Evolutionary conservation across 192 early-diverging fungal species (phyloP).

Genomic region (Chytriomyces sp.): DNA sequence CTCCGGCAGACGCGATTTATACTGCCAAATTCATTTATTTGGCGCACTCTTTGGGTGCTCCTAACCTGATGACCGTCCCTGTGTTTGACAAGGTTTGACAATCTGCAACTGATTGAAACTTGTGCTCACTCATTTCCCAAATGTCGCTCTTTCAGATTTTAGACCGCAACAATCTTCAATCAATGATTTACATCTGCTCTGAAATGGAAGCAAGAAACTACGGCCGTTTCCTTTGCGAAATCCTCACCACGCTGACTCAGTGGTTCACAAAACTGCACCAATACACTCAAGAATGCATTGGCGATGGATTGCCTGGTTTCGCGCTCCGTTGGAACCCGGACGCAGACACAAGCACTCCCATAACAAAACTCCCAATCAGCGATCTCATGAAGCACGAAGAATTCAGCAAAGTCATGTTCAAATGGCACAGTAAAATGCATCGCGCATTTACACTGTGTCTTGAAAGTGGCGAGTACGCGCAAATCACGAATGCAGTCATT

Average conservation of each 20-base stretch:
- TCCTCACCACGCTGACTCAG: conserved; percentile 58
- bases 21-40: conserved; percentile 73
- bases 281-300: conserved; percentile 63
- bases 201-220: conserved; percentile 78
- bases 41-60: conserved; percentile 72
- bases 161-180: conserved; percentile 51
- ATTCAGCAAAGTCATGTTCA: conserved; percentile 68
- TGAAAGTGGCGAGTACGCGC: conserved; percentile 69
- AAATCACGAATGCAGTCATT: conserved; percentile 76
- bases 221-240: conserved; percentile 69
- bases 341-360: conserved; percentile 33
- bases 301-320: conserved; percentile 69
- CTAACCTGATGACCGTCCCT: conserved; percentile 72
- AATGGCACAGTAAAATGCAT: conserved; percentile 73
- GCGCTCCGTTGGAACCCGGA: conserved; percentile 64
- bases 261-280: conserved; percentile 60
- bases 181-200: conserved; percentile 60
- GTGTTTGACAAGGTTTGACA: conserved; percentile 69
- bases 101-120: not conserved
- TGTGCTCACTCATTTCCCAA: not conserved
- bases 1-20: conserved; percentile 73
- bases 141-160: conserved; percentile 40
- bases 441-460: conserved; percentile 45
- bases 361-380: conserved; percentile 43
- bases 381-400: conserved; percentile 63